Evolutionary conservation across 352 stramenopile species (phyloP).

Genomic region (Phytophthora syringae): DNA sequence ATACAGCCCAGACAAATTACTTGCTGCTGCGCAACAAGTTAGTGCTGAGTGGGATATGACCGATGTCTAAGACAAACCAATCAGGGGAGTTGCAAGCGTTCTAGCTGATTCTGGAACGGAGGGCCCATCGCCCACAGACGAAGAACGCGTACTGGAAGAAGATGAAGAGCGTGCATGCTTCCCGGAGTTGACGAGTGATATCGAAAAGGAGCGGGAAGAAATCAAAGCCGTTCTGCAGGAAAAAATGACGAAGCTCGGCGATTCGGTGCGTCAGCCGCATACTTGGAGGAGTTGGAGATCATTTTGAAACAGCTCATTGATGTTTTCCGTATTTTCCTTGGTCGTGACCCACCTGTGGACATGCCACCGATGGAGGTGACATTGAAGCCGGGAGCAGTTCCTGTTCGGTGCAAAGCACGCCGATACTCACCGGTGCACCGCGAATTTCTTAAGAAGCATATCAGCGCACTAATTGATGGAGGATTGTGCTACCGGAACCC

Average conservation of each 20-base stretch:
- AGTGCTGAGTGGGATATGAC: neutral
- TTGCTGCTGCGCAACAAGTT: neutral
- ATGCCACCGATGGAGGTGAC: conserved; percentile 21
- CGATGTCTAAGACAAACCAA: neutral
- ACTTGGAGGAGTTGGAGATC: neutral
- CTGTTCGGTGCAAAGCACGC: conserved; percentile 5
- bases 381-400: neutral
- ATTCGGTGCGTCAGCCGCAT: neutral
- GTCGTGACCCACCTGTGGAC: conserved; percentile 15
- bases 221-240: conserved; percentile 6
- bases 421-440: conserved; percentile 9
- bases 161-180: conserved; percentile 17
- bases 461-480: conserved; percentile 4
- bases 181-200: neutral
- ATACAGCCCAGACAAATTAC: conserved; percentile 11
- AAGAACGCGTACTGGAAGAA: neutral
- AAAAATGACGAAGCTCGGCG: conserved; percentile 11
- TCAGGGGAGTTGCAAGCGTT: neutral
- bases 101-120: neutral
- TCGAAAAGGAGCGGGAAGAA: neutral
- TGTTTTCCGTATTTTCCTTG: conserved; percentile 9
- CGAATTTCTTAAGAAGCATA: conserved; percentile 15
- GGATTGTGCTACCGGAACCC: conserved; percentile 13
- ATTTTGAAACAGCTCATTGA: conserved; percentile 16
- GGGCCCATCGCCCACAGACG: neutral